Base-by-base conservation (phyloP, 2,329 filamentous ascomycete species). In the Chaetomium globosum region DNA sequence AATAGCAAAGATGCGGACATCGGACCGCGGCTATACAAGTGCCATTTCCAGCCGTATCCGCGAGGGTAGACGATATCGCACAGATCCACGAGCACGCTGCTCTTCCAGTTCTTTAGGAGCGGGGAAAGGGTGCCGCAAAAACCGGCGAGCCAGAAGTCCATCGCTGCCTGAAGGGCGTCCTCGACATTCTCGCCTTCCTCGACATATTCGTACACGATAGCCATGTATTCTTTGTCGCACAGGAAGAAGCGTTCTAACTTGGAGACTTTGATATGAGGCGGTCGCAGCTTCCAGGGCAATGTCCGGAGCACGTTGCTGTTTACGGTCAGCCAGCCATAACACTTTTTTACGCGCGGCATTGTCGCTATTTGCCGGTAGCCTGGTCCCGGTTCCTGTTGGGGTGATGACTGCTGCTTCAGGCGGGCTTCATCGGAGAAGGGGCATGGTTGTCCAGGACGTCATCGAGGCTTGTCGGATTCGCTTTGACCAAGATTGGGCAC, bases 291-390 rank as follows among this genome's bases (percentile, higher is more conserved):
- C 19, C 23, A 16, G 31, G 21, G 30, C 23, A 59, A 12, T 7
- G 16, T 12, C 16, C 19, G 4, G 30, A 59, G 48, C 2, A 48
- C 7, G 3, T n/a, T 23, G 33, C 48, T 43, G 8, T 4, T 12
- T n/a, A 64, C 23, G 3, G 31, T 53, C 48, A 64, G 55, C 55
- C 49, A 64, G 61, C 55, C 55, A 36, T 54, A 59, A 33, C 61
- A 64, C 10, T 26, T 59, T n/a, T n/a, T 48, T 55, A 64, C 36
- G 28, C 61, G 61, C 21, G 48, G 61, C 36, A 59, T 54, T 3
- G 48, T 36, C 26, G 55, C 30, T n/a, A 64, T 52, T 12, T 54
- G 48, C 8, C 30, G 12, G 46, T 58, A n/a, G 6, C 52, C 60
- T n/a, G 39, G 28, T 2, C 2, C 33, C 30, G 30, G 19, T 2